Conservation (phyloP, 202 grass and related monocot genomes). For the Saccharum hybrid region DNA sequence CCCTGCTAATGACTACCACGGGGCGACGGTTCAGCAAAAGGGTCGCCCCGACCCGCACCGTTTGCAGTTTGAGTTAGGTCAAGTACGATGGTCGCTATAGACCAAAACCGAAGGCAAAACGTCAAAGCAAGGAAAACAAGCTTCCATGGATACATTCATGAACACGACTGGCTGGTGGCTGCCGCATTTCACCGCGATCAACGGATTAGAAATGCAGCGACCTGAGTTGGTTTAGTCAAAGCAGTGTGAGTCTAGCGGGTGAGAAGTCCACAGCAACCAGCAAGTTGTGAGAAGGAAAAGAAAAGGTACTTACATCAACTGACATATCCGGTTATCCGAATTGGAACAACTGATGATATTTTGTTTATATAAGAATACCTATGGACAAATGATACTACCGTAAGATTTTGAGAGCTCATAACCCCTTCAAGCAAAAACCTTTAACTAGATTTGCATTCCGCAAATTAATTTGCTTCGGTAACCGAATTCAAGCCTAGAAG, state of each 20-base stretch:
- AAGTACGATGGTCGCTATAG: constrained; percentile 32
- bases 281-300: background rate
- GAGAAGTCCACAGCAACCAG: background rate
- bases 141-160: constrained; percentile 3
- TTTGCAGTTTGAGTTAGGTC: background rate
- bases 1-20: no score
- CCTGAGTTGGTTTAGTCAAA: constrained; percentile 26
- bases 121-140: constrained; percentile 18
- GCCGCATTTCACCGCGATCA: constrained; percentile 28
- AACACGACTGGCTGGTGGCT: constrained; percentile 24
- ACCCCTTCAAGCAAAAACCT: background rate
- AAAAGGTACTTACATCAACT: background rate
- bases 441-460: background rate
- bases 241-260: background rate
- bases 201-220: constrained; percentile 8
- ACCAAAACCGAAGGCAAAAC: constrained; percentile 4
- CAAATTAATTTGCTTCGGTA: no score
- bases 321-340: background rate
- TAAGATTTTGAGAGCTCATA: background rate
- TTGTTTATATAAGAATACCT: background rate
- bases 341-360: background rate
- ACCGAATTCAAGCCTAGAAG: background rate
- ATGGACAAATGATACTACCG: background rate
- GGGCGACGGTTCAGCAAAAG: no score
- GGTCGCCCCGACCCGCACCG: no score